phyloP scores from a whole-genome alignment of 345 rosid species.

The Schrenkiella parvula region DNA sequence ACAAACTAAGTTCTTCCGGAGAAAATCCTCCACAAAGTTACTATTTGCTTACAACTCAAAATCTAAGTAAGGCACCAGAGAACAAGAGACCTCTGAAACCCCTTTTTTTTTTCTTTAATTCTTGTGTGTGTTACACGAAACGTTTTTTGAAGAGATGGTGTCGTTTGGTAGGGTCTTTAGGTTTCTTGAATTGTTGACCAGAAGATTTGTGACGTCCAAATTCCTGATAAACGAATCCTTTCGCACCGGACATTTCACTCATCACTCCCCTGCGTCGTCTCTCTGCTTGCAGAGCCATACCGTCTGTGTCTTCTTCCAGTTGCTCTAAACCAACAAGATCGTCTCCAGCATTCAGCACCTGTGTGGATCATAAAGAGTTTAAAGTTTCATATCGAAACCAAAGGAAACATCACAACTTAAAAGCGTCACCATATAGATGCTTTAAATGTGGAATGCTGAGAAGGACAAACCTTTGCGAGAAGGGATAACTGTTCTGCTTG shows the following conservation, averaged over 20 bases:
- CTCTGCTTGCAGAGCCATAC: constrained; percentile 68
- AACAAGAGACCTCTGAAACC: background rate
- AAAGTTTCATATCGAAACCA: background rate
- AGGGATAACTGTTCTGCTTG: constrained; percentile 77
- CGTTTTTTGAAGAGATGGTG: constrained; percentile 73
- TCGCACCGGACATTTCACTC: constrained; percentile 88
- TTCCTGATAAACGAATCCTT: constrained; percentile 88
- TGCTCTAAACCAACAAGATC: constrained; percentile 83
- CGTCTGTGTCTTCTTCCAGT: constrained; percentile 87
- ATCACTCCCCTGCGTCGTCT: constrained; percentile 63
- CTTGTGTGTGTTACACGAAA: background rate
- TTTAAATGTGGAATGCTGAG: background rate
- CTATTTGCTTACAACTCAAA: background rate
- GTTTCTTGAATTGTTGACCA: constrained; percentile 56
- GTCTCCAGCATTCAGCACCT: constrained; percentile 78
- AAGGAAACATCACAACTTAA: background rate
- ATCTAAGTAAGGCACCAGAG: background rate
- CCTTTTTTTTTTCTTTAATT: background rate
- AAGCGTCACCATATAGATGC: background rate
- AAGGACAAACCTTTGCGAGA: constrained; percentile 40
- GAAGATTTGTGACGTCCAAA: constrained; percentile 37
- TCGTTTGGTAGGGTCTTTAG: constrained; percentile 79
- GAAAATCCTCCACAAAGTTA: background rate
- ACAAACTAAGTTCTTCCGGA: too few relatives aligned
- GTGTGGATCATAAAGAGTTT: background rate